These are phyloP conservation scores for Lipomyces mesembrius DNA, from an alignment of 805 yeast genomes.

Conservation along the genomic window DNA sequence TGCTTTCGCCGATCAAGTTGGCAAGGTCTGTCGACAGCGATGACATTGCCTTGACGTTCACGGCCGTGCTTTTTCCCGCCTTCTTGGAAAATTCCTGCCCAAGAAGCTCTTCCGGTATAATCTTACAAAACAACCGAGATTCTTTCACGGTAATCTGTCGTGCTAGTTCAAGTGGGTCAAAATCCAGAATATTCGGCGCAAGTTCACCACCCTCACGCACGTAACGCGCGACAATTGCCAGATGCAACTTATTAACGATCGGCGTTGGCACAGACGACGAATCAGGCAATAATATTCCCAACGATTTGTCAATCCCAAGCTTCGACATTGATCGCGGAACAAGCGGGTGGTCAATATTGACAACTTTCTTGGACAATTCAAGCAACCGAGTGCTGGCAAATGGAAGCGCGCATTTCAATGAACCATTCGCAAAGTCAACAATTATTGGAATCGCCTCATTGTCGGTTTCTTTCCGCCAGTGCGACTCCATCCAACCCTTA, in stretches of 20 bases:
- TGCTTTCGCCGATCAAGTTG: constrained; percentile 76
- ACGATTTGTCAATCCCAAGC: constrained; percentile 25
- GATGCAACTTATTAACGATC: constrained; percentile 27
- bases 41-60: constrained; percentile 56
- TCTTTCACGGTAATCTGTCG: constrained; percentile 83
- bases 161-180: constrained; percentile 78
- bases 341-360: constrained; percentile 18
- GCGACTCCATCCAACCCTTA: constrained; percentile 86
- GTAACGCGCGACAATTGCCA: constrained; percentile 22
- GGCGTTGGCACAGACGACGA: constrained; percentile 37
- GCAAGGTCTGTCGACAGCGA: constrained; percentile 79
- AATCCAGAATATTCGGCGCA: constrained; percentile 55
- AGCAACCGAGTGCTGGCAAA: constrained; percentile 27
- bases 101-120: constrained; percentile 64
- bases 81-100: constrained; percentile 37
- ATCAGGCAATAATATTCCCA: constrained; percentile 34
- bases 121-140: constrained; percentile 66
- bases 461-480: constrained; percentile 57
- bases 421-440: constrained; percentile 32
- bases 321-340: constrained; percentile 38
- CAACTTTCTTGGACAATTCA: constrained; percentile 25
- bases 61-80: constrained; percentile 46
- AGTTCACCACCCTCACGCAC: constrained; percentile 15
- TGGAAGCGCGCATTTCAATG: constrained; percentile 18
- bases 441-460: constrained; percentile 36